Evolutionary conservation across 176 grass and related monocot species (phyloP).

Genomic region (Juncus inflexus): DNA sequence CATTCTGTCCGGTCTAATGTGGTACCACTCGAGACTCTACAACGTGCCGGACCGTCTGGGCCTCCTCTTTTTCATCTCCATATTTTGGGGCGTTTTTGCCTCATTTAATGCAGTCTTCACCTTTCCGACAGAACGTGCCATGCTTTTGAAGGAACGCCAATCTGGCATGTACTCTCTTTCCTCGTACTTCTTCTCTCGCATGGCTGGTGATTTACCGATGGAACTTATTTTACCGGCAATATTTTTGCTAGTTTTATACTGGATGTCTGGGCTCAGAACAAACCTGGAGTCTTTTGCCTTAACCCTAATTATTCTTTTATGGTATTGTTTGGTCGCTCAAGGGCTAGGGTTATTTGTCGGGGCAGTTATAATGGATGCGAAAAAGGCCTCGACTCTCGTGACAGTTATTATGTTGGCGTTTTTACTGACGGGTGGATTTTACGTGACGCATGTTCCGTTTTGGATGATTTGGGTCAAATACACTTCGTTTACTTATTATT

Average conservation of each 20-base stretch:
- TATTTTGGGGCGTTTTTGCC: conserved; percentile 98
- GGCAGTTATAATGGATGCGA: conserved; percentile 84
- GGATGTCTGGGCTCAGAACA: conserved; percentile 80
- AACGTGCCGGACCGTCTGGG: conserved; percentile 69
- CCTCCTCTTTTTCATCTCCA: conserved; percentile 97
- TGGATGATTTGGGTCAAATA: conserved; percentile 94
- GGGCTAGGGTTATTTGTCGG: conserved; percentile 77
- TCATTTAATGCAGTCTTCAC: conserved; percentile 96
- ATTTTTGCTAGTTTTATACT: conserved; percentile 70
- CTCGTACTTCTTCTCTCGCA: conserved; percentile 75
- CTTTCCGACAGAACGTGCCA: conserved; percentile 69
- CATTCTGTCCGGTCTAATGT: conserved; percentile 74
- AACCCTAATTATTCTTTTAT: conserved; percentile 50
- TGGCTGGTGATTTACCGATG: conserved; percentile 88
- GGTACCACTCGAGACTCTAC: conserved; percentile 69
- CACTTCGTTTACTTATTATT: conserved; percentile 89
- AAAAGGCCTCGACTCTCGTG: conserved; percentile 67
- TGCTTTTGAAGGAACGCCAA: conserved; percentile 59
- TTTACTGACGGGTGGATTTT: conserved; percentile 88
- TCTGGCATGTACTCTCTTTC: conserved; percentile 92
- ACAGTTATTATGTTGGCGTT: conserved; percentile 86
- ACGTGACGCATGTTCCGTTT: conserved; percentile 61
- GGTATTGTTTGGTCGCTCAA: conserved; percentile 73
- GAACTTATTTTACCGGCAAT: conserved; percentile 72
- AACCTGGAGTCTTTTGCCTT: conserved; percentile 52